phyloP scores from a whole-genome alignment of 2,329 filamentous ascomycete species.

The Ophiostoma populinum region DNA sequence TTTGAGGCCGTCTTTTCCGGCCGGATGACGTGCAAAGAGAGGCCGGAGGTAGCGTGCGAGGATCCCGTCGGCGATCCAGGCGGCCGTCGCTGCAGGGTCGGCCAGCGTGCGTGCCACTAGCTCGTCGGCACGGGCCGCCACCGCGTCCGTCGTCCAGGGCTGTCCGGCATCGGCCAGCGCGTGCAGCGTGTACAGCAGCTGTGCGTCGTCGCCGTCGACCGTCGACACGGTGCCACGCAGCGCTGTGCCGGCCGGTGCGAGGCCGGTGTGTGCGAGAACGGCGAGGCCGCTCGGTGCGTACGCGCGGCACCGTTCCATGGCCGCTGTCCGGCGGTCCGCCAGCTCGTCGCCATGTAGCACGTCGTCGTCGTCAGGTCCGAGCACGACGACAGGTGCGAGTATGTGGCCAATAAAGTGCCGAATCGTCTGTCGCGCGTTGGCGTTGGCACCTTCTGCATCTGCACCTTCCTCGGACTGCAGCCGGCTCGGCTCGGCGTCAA shows the following conservation, averaged over 20 bases:
- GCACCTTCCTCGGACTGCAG: background rate
- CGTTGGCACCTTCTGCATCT: background rate
- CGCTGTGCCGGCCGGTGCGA: conserved; percentile 9
- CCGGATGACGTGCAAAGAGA: conserved; percentile 48
- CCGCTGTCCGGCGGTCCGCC: background rate
- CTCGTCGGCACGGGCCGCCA: conserved; percentile 15
- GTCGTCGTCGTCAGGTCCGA: background rate
- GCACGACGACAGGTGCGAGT: conserved; percentile 7
- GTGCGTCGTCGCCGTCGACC: conserved; percentile 4
- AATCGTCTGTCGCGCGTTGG: conserved; percentile 1
- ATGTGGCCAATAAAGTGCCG: conserved; percentile 6
- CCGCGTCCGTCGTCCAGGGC: conserved; percentile 16
- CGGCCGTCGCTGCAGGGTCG: conserved; percentile 5
- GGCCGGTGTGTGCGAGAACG: conserved; percentile 7
- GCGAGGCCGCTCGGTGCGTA: background rate
- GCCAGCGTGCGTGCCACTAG: conserved; percentile 18
- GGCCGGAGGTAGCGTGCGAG: conserved; percentile 48
- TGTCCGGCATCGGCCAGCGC: conserved; percentile 16
- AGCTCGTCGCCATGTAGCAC: conserved; percentile 2
- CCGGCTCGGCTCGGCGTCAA: conserved; percentile 3
- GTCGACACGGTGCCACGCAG: background rate
- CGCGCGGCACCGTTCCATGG: conserved; percentile 4
- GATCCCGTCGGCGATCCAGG: conserved; percentile 36
- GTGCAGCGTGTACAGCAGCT: conserved; percentile 18
- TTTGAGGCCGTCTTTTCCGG: conserved; percentile 31